Evolutionary conservation across 139 green algal species (phyloP).

Genomic region (Closterium sp.): DNA sequence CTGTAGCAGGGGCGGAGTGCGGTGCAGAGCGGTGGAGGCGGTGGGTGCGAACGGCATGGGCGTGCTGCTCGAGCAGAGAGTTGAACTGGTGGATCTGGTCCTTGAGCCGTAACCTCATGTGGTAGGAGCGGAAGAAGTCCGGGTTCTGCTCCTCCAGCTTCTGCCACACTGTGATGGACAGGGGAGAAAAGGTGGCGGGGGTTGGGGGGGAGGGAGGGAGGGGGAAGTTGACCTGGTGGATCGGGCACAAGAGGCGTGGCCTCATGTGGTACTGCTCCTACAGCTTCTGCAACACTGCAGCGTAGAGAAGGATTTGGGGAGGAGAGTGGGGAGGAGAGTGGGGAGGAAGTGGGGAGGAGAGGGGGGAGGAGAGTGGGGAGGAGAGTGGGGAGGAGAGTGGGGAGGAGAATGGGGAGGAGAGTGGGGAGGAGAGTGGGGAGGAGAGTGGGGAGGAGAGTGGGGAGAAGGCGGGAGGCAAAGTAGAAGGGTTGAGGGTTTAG

Average conservation of each 20-base stretch:
- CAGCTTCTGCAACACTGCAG: constrained; percentile 84
- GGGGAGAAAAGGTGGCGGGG: constrained; percentile 64
- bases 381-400: neutral
- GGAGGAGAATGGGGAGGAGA: neutral
- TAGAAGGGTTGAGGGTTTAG: neutral
- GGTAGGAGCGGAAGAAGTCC: constrained; percentile 86
- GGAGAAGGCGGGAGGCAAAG: neutral
- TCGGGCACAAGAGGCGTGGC: constrained; percentile 83
- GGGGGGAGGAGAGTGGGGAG: neutral
- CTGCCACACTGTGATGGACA: constrained; percentile 69
- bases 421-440: neutral
- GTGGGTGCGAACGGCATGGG: constrained; percentile 5
- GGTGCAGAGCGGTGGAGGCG: neutral
- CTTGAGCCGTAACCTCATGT: constrained; percentile 82
- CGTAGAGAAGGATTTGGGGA: neutral
- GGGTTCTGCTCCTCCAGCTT: constrained; percentile 95
- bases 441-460: neutral
- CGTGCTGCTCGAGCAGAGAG: constrained; percentile 50
- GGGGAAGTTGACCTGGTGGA: constrained; percentile 82
- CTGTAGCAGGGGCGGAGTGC: neutral
- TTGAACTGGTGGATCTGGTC: constrained; percentile 94
- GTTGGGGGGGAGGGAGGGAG: neutral
- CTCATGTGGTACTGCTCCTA: constrained; percentile 91
- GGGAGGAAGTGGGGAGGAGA: neutral
- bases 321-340: neutral